Percentiles rank a stretch among this genome's conserved stretches.
Conservation (phyloP, 306 rosid genomes). For the Cucumis melo region DNA sequence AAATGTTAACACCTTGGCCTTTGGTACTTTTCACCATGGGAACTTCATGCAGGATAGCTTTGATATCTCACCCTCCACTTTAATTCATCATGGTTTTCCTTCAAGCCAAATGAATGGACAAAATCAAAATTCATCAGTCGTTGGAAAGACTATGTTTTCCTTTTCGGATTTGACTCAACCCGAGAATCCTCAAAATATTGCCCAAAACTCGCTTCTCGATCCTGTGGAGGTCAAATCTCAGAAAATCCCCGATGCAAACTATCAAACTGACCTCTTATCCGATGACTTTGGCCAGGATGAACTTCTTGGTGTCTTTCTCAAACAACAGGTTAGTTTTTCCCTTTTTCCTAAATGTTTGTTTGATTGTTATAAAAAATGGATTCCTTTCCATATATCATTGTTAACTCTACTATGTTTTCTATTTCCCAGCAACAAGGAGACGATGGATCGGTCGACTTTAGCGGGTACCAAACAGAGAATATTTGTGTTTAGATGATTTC, state of each 20-base stretch:
- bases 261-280: conserved; percentile 38
- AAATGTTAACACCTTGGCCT: conserved; percentile 45
- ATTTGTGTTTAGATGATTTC: conserved; percentile 55
- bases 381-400: neutral
- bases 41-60: conserved; percentile 43
- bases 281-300: conserved; percentile 83
- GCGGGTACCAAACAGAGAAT: conserved; percentile 71
- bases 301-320: conserved; percentile 82
- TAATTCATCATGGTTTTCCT: conserved; percentile 62
- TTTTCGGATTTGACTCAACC: conserved; percentile 30
- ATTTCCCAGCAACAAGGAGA: conserved; percentile 61
- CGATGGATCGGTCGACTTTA: conserved; percentile 43
- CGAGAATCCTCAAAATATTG: conserved; percentile 30
- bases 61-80: conserved; percentile 44
- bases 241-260: conserved; percentile 41
- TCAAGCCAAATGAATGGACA: conserved; percentile 28
- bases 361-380: neutral
- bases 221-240: conserved; percentile 49
- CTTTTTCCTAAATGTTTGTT: neutral
- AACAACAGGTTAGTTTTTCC: conserved; percentile 48
- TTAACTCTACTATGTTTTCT: neutral
- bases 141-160: conserved; percentile 39
- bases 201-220: conserved; percentile 23
- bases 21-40: conserved; percentile 44
- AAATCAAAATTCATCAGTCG: conserved; percentile 21